Evolutionary conservation across 2,329 filamentous ascomycete genomes (phyloP).

Genomic region (Penicillium psychrosexuale): DNA sequence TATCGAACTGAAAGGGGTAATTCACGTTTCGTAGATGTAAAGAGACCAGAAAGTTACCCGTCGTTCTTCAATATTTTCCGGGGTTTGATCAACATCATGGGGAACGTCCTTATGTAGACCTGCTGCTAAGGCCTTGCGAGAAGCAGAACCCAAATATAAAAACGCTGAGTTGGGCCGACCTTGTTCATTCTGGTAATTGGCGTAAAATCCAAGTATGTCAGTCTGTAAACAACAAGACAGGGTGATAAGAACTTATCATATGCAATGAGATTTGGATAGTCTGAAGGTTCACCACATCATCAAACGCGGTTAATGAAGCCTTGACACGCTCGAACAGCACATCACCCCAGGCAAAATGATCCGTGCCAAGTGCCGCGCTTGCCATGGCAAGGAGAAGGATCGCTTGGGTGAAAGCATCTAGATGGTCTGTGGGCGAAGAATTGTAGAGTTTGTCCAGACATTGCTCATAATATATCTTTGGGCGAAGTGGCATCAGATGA

Average conservation of each 20-base stretch:
- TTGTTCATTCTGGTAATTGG: slow-evolving; percentile 46
- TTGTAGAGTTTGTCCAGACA: slow-evolving; percentile 38
- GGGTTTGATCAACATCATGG: slow-evolving; percentile 27
- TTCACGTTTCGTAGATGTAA: slow-evolving; percentile 46
- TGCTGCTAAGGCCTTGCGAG: slow-evolving; percentile 45
- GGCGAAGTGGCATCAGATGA: slow-evolving; percentile 37
- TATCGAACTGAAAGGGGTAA: neutral
- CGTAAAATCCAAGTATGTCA: slow-evolving; percentile 31
- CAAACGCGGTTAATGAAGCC: slow-evolving; percentile 35
- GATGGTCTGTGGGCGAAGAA: slow-evolving; percentile 28
- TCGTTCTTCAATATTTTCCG: slow-evolving; percentile 38
- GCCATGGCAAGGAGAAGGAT: slow-evolving; percentile 41
- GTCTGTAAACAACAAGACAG: neutral
- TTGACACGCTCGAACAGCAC: slow-evolving; percentile 47
- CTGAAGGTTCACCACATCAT: slow-evolving; percentile 48
- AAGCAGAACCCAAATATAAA: slow-evolving; percentile 41
- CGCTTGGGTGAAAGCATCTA: slow-evolving; percentile 38
- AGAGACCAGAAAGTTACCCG: slow-evolving; percentile 42
- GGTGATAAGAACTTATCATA: slow-evolving; percentile 42
- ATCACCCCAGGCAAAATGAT: slow-evolving; percentile 42
- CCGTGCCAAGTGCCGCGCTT: slow-evolving; percentile 38
- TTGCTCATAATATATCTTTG: slow-evolving; percentile 36
- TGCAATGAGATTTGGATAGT: slow-evolving; percentile 44
- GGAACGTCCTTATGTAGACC: slow-evolving; percentile 46
- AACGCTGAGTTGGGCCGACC: slow-evolving; percentile 46